Evolutionary conservation across 768 basidiomycete genomes (phyloP).

Genomic region (Kwoniella pini): DNA sequence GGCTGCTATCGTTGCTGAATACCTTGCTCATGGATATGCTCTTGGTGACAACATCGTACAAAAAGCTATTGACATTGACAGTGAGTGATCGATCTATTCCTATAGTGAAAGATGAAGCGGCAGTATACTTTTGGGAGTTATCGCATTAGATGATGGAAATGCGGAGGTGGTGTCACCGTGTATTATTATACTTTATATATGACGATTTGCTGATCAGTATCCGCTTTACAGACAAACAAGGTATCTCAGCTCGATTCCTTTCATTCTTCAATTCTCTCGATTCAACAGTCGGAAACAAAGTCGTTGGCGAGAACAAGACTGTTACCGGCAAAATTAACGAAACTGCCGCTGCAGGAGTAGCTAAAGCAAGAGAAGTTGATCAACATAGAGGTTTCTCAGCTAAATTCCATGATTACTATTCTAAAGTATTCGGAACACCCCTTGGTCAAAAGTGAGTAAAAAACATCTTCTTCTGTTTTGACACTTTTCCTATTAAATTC

Average conservation of each 20-base stretch:
- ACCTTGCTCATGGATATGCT: constrained; percentile 83
- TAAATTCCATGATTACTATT: constrained; percentile 63
- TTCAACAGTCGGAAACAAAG: constrained; percentile 65
- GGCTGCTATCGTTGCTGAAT: constrained; percentile 79
- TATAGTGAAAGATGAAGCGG: too few relatives aligned
- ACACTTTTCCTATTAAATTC: background rate
- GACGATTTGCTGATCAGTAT: too few relatives aligned
- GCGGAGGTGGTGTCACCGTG: background rate
- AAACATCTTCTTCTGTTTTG: background rate
- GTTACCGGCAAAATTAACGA: constrained; percentile 71
- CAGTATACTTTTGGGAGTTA: too few relatives aligned
- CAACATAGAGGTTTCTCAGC: constrained; percentile 76
- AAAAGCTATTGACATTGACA: constrained; percentile 57
- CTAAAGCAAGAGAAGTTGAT: constrained; percentile 73
- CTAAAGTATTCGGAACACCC: constrained; percentile 67
- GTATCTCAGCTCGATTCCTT: constrained; percentile 84
- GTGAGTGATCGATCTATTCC: constrained; percentile 36
- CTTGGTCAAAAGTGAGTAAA: constrained; percentile 64
- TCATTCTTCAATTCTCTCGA: constrained; percentile 75
- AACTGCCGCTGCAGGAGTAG: constrained; percentile 65
- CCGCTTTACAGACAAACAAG: constrained; percentile 65
- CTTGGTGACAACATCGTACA: constrained; percentile 77
- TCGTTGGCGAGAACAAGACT: constrained; percentile 79
- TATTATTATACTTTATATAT: too few relatives aligned
- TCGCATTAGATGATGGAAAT: background rate